Base-by-base conservation (phyloP, 345 rosid species). In the Reutealis trisperma region DNA sequence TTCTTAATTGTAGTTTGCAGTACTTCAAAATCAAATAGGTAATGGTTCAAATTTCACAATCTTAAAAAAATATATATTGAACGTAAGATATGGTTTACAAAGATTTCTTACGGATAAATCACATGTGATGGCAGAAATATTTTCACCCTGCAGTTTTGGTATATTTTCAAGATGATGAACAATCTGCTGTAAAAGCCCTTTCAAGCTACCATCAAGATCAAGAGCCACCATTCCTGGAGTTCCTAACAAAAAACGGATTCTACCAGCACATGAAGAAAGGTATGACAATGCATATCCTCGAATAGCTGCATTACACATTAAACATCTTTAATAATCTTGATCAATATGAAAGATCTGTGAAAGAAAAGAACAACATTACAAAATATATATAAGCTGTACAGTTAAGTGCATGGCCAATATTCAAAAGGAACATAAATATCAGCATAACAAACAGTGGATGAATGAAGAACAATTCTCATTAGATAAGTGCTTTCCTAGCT, bases 201-300 rank as follows among this genome's bases (percentile, higher is more conserved):
- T 94, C 84, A 96, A 86, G 83, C 89, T 86, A 67, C 95, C 78
- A 79, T 94, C 97, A 78, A 92, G 88, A 79, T 94, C 99, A 84
- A 96, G 97, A 78, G 99, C 99, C 87, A 94, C 97, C 86, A 96
- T 94, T 84, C 98, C 98, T 30, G 99, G 97, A 87, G 97, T 87
- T 68, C 93, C 92, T 82, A 96, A 87, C 85, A 96, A 84, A 86
- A 92, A 94, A 47, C 94, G 94, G 77, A 96, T 89, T 88, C 98
- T 87, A 82, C 96, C 97, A 83, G 98, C 98, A 82, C 97, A 90
- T 55, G 98, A 94, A 83, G 99, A 96, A 80, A 96, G 98, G 90
- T 89, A 96, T 70, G 99, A 96, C 80, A 94, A 86, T 68, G 97
- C 99, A 87, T 94, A 96, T 67, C 98, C 99, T 79, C 98, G 90